A percentile compares a stretch with the other conserved stretches of the same genome.
Conservation (phyloP, 306 rosid species). For the Begonia fuchsioides region DNA sequence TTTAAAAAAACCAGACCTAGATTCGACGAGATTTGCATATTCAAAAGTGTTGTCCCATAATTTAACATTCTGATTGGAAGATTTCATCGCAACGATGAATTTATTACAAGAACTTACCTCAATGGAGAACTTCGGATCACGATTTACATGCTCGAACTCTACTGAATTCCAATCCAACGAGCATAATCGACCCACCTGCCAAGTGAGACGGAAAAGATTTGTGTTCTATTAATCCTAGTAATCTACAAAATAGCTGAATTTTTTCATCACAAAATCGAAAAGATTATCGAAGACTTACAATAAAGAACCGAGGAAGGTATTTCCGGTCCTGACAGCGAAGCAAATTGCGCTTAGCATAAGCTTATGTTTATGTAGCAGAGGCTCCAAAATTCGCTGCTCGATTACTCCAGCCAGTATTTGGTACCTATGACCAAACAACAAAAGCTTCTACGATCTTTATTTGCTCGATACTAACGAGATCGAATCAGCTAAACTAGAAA, state of each 20-base stretch:
- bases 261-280: background rate
- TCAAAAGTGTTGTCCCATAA: no score
- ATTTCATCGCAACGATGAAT: no score
- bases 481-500: no score
- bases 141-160: constrained; percentile 16
- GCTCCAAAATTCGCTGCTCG: constrained; percentile 40
- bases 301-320: constrained; percentile 41
- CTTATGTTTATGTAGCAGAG: constrained; percentile 30
- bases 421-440: constrained; percentile 19
- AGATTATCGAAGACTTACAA: constrained; percentile 13
- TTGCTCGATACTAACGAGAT: background rate
- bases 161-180: constrained; percentile 68
- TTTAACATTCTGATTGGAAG: no score
- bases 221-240: background rate
- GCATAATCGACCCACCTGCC: constrained; percentile 89
- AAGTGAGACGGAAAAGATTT: background rate
- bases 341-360: constrained; percentile 25
- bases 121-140: no score
- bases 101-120: no score
- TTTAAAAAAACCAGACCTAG: no score
- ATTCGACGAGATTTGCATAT: no score
- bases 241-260: background rate
- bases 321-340: constrained; percentile 40
- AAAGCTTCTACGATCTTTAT: background rate
- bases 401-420: constrained; percentile 36